phyloP scores from a whole-genome alignment of 139 green algal species.

The Klebsormidium nitens region DNA sequence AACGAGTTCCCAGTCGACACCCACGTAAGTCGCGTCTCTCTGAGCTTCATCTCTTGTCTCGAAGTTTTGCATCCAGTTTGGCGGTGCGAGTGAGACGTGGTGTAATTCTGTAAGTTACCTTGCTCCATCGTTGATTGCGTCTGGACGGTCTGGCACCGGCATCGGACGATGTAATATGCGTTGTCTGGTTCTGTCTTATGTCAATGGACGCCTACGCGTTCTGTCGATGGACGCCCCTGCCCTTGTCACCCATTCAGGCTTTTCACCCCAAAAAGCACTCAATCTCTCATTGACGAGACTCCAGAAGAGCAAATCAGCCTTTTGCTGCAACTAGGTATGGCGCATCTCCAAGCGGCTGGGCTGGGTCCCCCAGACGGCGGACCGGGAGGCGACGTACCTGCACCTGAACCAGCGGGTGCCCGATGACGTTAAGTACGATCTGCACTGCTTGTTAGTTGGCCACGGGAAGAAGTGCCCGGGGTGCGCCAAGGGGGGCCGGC shows the following conservation, averaged over 20 bases:
- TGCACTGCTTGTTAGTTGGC: constrained; percentile 70
- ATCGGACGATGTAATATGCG: too few relatives aligned
- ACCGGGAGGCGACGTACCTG: constrained; percentile 60
- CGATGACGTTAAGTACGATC: constrained; percentile 48
- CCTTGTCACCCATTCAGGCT: too few relatives aligned
- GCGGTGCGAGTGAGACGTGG: neutral
- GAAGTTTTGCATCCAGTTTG: neutral
- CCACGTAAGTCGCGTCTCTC: constrained; percentile 51
- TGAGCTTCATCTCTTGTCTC: constrained; percentile 7
- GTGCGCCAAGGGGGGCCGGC: constrained; percentile 33
- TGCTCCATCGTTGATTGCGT: too few relatives aligned
- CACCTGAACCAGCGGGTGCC: constrained; percentile 64
- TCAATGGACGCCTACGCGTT: too few relatives aligned
- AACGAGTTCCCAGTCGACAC: constrained; percentile 72
- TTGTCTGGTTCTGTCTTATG: too few relatives aligned
- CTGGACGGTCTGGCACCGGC: too few relatives aligned
- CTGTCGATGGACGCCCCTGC: too few relatives aligned
- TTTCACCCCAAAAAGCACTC: too few relatives aligned
- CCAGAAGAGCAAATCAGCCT: too few relatives aligned
- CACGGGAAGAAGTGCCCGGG: constrained; percentile 56
- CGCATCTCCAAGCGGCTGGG: constrained; percentile 20
- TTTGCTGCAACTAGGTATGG: constrained; percentile 29
- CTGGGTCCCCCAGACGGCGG: constrained; percentile 56
- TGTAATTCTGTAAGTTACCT: too few relatives aligned
- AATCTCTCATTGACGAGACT: too few relatives aligned